Base-by-base conservation (phyloP, 2,329 filamentous ascomycete species). In the Paecilomyces niveus region DNA sequence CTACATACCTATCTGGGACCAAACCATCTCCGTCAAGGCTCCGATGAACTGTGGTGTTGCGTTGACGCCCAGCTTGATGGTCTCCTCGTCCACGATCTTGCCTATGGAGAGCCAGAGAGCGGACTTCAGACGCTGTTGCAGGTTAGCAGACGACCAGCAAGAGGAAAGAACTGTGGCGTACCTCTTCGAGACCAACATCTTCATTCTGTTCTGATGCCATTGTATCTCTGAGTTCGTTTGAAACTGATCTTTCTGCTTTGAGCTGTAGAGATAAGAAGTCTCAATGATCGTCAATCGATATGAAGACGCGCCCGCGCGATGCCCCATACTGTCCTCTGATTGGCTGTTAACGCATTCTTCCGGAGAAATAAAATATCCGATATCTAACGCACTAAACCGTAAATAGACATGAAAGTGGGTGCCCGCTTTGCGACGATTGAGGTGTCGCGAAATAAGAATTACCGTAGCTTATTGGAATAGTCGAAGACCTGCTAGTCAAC, bases 1-100 rank as follows among this genome's bases (percentile, higher is more conserved):
- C 32, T 63, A 65, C 75, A 53, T 80, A 93, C 91, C 89, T 55
- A 96, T 89, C 65, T 96, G 92, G 1, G 86, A 83, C 86, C 90
- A 96, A 7, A 93, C 88, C 73, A 96, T 84, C 73, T 96, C 92
- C 0, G 90, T 94, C 69, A 95, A 74, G 0, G 89, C 85, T 8
- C 88, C 91, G 65, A 95, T 95, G 73, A 95, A 96, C 69, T 96
- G 91, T 1, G 90, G 90, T 26, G 93, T 96, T 6, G 92, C 90
- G 73, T 96, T 97, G 63, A 90, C 83, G 69, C 89, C 85, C 29
- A 87, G 80, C 58, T 83, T 80, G 31, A 91, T 77, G 18, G 86
- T 88, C 70, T 96, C 89, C 64, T 93, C 87, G 72, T 97, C 93
- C 63, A 96, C 89, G 60, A 95, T 93, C 71, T 91, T 89, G 64